A percentile compares a stretch with the other conserved stretches of the same genome.
These are phyloP conservation scores for Aspergillus eucalypticola DNA, from an alignment of 2,329 filamentous ascomycete species.

Conservation along the genomic window DNA sequence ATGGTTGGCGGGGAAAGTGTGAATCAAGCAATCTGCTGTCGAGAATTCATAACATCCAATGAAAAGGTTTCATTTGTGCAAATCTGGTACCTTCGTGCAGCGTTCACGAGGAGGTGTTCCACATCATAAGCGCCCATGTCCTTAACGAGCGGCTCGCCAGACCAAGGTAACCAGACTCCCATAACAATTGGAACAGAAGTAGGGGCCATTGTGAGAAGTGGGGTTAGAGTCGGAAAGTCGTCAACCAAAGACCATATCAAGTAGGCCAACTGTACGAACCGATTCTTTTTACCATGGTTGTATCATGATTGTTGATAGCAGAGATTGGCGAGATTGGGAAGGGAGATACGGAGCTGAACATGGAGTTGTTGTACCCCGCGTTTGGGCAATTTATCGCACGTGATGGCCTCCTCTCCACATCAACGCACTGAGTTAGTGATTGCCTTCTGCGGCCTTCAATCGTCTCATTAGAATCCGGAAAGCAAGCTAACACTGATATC, in stretches of 20 bases:
- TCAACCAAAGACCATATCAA: not conserved
- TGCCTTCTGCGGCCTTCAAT: not conserved
- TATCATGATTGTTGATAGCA: not conserved
- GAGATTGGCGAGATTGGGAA: not conserved
- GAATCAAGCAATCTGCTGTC: constrained; percentile 14
- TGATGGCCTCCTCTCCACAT: not conserved
- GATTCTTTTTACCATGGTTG: not conserved
- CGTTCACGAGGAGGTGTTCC: constrained; percentile 25
- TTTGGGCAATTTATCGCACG: constrained; percentile 2
- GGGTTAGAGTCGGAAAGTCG: not conserved
- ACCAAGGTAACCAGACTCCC: constrained; percentile 23
- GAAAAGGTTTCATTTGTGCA: constrained; percentile 20
- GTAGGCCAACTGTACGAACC: too few relatives aligned
- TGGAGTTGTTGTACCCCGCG: constrained; percentile 5
- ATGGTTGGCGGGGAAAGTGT: constrained; percentile 28
- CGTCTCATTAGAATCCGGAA: not conserved
- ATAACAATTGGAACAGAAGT: not conserved
- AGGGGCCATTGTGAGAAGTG: not conserved
- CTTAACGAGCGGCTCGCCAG: constrained; percentile 35
- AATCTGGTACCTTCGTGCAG: constrained; percentile 14
- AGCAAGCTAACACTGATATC: not conserved
- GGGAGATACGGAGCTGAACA: not conserved
- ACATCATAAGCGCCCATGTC: constrained; percentile 37
- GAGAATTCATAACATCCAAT: constrained; percentile 29
- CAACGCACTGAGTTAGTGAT: not conserved